These are phyloP conservation scores for Hypoxylon trugodes DNA, from an alignment of 495 filamentous ascomycete genomes.

Conservation along the genomic window DNA sequence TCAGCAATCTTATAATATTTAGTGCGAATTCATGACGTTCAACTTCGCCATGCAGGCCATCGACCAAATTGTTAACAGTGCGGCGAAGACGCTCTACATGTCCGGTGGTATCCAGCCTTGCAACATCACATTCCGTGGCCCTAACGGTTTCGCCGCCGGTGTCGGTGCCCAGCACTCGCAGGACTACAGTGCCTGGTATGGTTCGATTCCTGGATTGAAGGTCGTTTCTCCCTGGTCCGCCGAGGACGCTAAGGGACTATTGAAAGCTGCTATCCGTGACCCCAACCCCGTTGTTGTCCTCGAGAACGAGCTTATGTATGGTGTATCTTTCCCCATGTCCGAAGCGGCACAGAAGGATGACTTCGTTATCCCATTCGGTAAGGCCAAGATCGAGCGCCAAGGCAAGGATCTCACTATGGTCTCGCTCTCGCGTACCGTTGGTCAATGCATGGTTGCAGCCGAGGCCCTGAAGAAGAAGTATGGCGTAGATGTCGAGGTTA, in stretches of 20 bases:
- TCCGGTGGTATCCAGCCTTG: slow-evolving; percentile 99
- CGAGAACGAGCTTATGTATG: slow-evolving; percentile 98
- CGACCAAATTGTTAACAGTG: slow-evolving; percentile 99
- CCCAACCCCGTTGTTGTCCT: slow-evolving; percentile 95
- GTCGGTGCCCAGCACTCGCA: slow-evolving; percentile 98
- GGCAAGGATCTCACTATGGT: slow-evolving; percentile 98
- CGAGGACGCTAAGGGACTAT: slow-evolving; percentile 96
- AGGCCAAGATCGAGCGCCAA: slow-evolving; percentile 96
- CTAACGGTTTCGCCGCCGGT: slow-evolving; percentile 96
- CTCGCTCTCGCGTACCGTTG: slow-evolving; percentile 91
- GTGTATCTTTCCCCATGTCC: slow-evolving; percentile 92
- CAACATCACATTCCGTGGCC: slow-evolving; percentile 98
- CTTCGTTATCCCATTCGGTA: slow-evolving; percentile 95
- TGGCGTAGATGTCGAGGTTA: slow-evolving; percentile 93
- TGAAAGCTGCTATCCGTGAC: slow-evolving; percentile 98
- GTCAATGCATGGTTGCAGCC: slow-evolving; percentile 88
- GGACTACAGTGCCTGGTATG: slow-evolving; percentile 98
- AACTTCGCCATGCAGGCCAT: slow-evolving; percentile 99
- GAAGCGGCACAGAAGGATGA: slow-evolving; percentile 93
- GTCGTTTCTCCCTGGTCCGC: slow-evolving; percentile 95
- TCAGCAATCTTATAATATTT: not conserved
- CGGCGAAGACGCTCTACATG: slow-evolving; percentile 99
- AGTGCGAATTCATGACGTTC: slow-evolving; percentile 99
- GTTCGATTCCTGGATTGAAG: slow-evolving; percentile 95
- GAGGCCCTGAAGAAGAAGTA: slow-evolving; percentile 93